Evolutionary conservation across 2,329 filamentous ascomycete species (phyloP).

Genomic region (Alternaria sp.): DNA sequence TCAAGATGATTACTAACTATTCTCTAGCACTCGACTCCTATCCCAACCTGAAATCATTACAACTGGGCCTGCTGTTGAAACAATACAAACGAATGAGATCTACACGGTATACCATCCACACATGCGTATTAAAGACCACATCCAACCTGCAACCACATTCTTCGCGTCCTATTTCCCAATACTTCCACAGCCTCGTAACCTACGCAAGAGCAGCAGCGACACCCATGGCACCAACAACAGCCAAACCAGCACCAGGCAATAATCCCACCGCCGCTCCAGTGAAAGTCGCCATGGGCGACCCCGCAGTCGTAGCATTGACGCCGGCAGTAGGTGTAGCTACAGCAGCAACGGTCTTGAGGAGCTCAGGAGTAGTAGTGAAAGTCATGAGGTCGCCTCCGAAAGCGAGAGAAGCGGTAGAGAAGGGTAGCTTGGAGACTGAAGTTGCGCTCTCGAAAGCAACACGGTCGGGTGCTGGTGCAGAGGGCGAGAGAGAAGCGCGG

Average conservation of each 20-base stretch:
- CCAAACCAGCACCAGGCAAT: conserved; percentile 9
- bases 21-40: neutral
- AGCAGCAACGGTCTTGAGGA: conserved; percentile 38
- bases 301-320: conserved; percentile 9
- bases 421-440: conserved; percentile 26
- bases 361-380: conserved; percentile 35
- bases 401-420: conserved; percentile 27
- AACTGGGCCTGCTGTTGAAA: neutral
- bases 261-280: conserved; percentile 8
- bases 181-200: neutral
- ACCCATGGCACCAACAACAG: conserved; percentile 7
- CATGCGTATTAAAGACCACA: neutral
- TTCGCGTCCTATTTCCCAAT: neutral
- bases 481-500: conserved; percentile 29
- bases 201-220: conserved; percentile 11
- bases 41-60: accelerated
- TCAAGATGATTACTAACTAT: neutral
- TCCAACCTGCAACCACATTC: neutral
- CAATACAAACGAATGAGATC: neutral
- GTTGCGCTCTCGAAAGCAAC: conserved; percentile 36
- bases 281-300: conserved; percentile 8
- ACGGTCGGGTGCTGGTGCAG: conserved; percentile 28
- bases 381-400: conserved; percentile 35
- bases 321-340: conserved; percentile 23
- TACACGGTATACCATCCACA: neutral